Base-by-base conservation (phyloP, 176 grass and related monocot species). In the Miscanthus lutarioriparius region DNA sequence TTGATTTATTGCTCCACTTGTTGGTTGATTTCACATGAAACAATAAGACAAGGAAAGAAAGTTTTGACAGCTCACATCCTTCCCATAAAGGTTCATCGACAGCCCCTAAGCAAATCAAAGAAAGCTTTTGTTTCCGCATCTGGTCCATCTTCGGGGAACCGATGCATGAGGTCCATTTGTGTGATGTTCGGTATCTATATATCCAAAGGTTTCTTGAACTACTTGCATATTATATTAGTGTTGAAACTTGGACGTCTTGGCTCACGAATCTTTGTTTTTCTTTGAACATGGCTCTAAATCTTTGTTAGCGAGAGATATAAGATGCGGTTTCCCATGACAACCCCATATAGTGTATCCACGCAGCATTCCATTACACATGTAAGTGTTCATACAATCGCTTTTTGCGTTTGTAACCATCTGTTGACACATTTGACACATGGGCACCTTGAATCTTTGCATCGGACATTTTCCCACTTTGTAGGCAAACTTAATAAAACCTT, bases 401-500 rank as follows among this genome's bases (percentile, higher is more conserved):
- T 2, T 30, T 30, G 28, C 28, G 28, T 30, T 30, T 30, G 28
- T 30, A 30, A 30, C 28, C 28, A 2, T 30, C 28, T 30, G 28
- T 2, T 30, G 28, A 30, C 28, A 30, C 28, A 30, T 30, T 30
- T 30, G 28, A 30, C 28, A 30, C 28, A 30, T 30, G 28, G 28
- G 28, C 28, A 30, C 28, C 28, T n/a, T n/a, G 28, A 30, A 30
- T 30, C 28, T 30, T 30, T 30, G 28, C 28, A 30, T 30, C 28
- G 28, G 28, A 36, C 4, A 8, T 62, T 62, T 62, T 61, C 4
- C 54, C 35, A 20, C 1, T n/a, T n/a, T 38, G 0, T 77, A 61
- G n/a, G 75, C 74, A 77, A 59, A 77, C 5, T 77, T 16, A 38
- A 77, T 30, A 38, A 77, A 58, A 23, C 74, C 51, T 1, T 76